phyloP scores from a whole-genome alignment of 2,329 filamentous ascomycete species.

The Hymenoscyphus infarciens region DNA sequence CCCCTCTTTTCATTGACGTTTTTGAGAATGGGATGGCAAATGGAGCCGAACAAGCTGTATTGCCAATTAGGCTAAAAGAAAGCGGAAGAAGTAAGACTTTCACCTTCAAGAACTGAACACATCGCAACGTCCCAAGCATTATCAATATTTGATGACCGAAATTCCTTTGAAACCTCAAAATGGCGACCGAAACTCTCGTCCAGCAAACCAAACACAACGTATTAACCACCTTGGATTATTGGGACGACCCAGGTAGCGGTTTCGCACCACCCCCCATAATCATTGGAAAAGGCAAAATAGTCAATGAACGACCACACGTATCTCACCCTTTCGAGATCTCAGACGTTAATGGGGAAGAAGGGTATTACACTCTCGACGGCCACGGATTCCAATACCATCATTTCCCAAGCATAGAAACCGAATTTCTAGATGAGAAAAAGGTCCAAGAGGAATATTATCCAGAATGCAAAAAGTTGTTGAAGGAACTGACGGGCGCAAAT shows the following conservation, averaged over 20 bases:
- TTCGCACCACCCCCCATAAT: slow-evolving; percentile 17
- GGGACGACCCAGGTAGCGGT: slow-evolving; percentile 19
- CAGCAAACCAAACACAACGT: slow-evolving; percentile 18
- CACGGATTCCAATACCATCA: slow-evolving; percentile 68
- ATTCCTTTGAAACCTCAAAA: neutral
- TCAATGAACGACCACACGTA: slow-evolving; percentile 12
- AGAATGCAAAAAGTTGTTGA: slow-evolving; percentile 68
- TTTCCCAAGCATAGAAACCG: slow-evolving; percentile 50
- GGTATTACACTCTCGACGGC: slow-evolving; percentile 61
- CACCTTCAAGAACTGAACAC: neutral
- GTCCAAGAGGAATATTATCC: slow-evolving; percentile 74
- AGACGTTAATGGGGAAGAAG: slow-evolving; percentile 69
- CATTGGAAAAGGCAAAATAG: slow-evolving; percentile 15
- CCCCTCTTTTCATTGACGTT: no score
- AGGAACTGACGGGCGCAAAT: slow-evolving; percentile 39
- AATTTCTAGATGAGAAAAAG: slow-evolving; percentile 64
- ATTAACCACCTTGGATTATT: slow-evolving; percentile 21
- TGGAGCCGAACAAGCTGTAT: no score
- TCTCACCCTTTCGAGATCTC: slow-evolving; percentile 52
- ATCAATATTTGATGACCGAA: neutral
- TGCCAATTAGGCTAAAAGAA: neutral
- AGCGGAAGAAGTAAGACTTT: neutral
- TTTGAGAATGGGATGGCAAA: no score
- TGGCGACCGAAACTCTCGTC: neutral
- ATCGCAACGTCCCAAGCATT: neutral